Evolutionary conservation across 352 stramenopile species (phyloP).

Genomic region (Globisporangium nagaii): DNA sequence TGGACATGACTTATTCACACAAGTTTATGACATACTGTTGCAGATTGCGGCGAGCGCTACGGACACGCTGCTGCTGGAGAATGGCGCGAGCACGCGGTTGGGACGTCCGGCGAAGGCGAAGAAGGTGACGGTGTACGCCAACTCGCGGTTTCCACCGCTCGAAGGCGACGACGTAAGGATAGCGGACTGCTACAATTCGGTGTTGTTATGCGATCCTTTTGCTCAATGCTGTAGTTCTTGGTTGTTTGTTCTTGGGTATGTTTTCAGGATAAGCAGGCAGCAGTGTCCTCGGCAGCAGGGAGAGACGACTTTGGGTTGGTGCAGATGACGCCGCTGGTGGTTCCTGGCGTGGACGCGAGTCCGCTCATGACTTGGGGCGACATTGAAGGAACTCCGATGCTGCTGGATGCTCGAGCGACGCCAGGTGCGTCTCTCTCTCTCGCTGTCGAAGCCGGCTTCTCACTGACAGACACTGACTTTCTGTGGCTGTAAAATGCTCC

Average conservation of each 20-base stretch:
- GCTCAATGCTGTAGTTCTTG: not conserved
- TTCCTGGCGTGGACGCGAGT: slow-evolving; percentile 61
- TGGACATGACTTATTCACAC: too few relatives aligned
- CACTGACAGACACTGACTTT: not conserved
- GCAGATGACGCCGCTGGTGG: slow-evolving; percentile 75
- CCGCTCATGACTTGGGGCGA: slow-evolving; percentile 84
- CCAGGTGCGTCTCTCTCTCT: slow-evolving; percentile 23
- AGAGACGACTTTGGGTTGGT: slow-evolving; percentile 44
- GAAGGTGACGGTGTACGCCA: slow-evolving; percentile 63
- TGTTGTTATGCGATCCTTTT: not conserved
- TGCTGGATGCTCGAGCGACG: slow-evolving; percentile 30
- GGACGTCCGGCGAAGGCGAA: slow-evolving; percentile 23
- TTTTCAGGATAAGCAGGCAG: slow-evolving; percentile 1
- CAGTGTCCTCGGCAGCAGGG: slow-evolving; percentile 5
- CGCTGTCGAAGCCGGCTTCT: too few relatives aligned
- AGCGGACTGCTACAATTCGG: too few relatives aligned
- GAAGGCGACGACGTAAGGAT: slow-evolving; percentile 17
- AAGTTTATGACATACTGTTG: not conserved
- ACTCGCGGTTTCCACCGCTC: slow-evolving; percentile 52
- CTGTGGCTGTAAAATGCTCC: not conserved
- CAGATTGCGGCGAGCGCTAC: slow-evolving; percentile 18
- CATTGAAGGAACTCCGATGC: slow-evolving; percentile 75
- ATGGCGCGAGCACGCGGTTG: slow-evolving; percentile 16
- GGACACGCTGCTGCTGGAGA: slow-evolving; percentile 37
- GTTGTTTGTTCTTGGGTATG: not conserved